Conservation (phyloP, 345 rosid genomes). For the Salix brachista region DNA sequence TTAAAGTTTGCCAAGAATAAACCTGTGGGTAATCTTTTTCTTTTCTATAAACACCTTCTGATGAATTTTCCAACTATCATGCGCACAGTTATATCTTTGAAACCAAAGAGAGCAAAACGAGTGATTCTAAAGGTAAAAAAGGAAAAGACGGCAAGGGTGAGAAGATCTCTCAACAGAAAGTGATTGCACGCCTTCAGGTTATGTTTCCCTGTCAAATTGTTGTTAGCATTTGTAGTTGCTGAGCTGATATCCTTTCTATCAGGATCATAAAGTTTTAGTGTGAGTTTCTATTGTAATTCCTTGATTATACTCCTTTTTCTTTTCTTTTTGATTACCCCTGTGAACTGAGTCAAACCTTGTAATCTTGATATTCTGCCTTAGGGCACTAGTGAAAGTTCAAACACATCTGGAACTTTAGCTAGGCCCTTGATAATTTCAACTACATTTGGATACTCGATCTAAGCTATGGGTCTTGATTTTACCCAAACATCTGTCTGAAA, state of each 20-base stretch:
- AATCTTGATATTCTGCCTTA: background rate
- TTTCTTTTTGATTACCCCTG: background rate
- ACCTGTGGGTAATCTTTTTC: background rate
- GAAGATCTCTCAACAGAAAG: slow-evolving; percentile 41
- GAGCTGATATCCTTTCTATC: background rate
- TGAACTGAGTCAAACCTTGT: background rate
- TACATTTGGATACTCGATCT: too few species aligned
- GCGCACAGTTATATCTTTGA: slow-evolving; percentile 71
- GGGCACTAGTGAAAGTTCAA: background rate
- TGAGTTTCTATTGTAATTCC: background rate
- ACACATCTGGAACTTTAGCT: background rate
- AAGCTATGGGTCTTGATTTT: too few species aligned
- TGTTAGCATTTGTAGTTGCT: background rate
- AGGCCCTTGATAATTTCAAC: background rate
- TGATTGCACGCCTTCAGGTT: slow-evolving; percentile 82
- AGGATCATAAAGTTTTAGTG: background rate
- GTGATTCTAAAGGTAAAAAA: slow-evolving; percentile 43
- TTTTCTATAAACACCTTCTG: background rate
- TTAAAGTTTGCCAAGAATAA: background rate
- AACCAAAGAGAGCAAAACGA: slow-evolving; percentile 52
- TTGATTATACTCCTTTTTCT: background rate
- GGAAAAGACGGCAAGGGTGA: slow-evolving; percentile 43
- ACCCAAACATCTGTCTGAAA: too few species aligned
- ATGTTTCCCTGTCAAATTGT: slow-evolving; percentile 5
- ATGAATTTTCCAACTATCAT: background rate